These are phyloP conservation scores for Chimonanthus salicifolius DNA, from an alignment of 164 flowering plant genomes.

Conservation along the genomic window DNA sequence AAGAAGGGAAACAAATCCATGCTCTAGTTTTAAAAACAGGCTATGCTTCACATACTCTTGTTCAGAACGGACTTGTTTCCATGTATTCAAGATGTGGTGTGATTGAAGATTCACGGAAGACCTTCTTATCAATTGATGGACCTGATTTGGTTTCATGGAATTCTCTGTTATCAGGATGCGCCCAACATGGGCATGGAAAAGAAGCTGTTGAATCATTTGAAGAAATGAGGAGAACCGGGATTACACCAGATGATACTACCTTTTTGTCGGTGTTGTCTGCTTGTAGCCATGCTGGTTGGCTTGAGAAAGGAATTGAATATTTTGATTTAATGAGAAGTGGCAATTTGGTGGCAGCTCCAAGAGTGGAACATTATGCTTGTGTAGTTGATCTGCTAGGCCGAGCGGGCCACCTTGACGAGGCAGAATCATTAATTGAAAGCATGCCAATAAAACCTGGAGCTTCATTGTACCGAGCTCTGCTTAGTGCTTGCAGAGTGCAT, in stretches of 20 bases:
- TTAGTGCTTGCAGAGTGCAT: slow-evolving; percentile 48
- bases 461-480: slow-evolving; percentile 34
- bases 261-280: slow-evolving; percentile 44
- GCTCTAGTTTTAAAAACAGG: slow-evolving; percentile 38
- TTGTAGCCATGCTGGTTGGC: slow-evolving; percentile 51
- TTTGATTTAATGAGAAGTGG: slow-evolving; percentile 34
- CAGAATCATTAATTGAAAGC: slow-evolving; percentile 36
- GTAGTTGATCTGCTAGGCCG: slow-evolving; percentile 45
- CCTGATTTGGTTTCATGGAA: slow-evolving; percentile 58
- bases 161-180: slow-evolving; percentile 40
- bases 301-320: slow-evolving; percentile 41
- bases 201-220: slow-evolving; percentile 49
- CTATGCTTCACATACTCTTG: slow-evolving; percentile 20
- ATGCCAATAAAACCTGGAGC: slow-evolving; percentile 42
- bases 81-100: slow-evolving; percentile 62
- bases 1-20: slow-evolving; percentile 52
- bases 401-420: slow-evolving; percentile 43
- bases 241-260: slow-evolving; percentile 37
- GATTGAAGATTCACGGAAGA: slow-evolving; percentile 30
- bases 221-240: slow-evolving; percentile 30
- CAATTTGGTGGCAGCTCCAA: slow-evolving; percentile 18
- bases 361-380: slow-evolving; percentile 41
- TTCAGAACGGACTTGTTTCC: slow-evolving; percentile 51
- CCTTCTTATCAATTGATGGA: slow-evolving; percentile 30
- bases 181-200: slow-evolving; percentile 43